phyloP scores from a whole-genome alignment of 371 early-diverging fungal species.

The Syncephalastrum monosporum region DNA sequence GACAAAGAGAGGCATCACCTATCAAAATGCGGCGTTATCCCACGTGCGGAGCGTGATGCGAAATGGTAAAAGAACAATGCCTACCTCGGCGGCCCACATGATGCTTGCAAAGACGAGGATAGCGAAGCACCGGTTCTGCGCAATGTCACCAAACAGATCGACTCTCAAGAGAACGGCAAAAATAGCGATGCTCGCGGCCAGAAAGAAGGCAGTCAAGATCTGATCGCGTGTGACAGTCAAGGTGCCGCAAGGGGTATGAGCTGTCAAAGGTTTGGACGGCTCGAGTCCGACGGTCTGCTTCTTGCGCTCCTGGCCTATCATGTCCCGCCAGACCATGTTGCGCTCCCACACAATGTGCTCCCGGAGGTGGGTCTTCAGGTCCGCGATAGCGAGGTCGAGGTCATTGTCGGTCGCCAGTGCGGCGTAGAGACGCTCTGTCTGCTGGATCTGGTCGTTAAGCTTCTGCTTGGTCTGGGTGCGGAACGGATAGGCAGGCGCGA shows the following conservation, averaged over 20 bases:
- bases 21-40: background rate
- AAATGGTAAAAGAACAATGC: no score
- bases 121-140: conserved; percentile 84
- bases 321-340: conserved; percentile 97
- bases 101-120: conserved; percentile 85
- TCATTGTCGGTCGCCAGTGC: conserved; percentile 42
- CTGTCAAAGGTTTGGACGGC: conserved; percentile 10
- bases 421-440: conserved; percentile 53
- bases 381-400: conserved; percentile 62
- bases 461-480: conserved; percentile 51
- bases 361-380: conserved; percentile 79
- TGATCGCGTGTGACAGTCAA: conserved; percentile 32
- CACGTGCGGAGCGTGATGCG: no score
- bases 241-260: conserved; percentile 10
- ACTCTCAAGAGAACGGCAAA: conserved; percentile 55
- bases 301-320: conserved; percentile 90
- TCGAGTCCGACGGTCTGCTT: conserved; percentile 63
- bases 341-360: conserved; percentile 95
- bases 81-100: conserved; percentile 91
- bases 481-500: conserved; percentile 69
- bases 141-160: conserved; percentile 56
- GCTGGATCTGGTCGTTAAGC: conserved; percentile 62
- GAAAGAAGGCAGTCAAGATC: conserved; percentile 27
- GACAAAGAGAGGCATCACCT: conserved; percentile 92
- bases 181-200: conserved; percentile 42